Percentiles rank a stretch among this genome's conserved stretches.
Conservation (phyloP, 2,329 filamentous ascomycete species). For the Botrytis hyacinthi region DNA sequence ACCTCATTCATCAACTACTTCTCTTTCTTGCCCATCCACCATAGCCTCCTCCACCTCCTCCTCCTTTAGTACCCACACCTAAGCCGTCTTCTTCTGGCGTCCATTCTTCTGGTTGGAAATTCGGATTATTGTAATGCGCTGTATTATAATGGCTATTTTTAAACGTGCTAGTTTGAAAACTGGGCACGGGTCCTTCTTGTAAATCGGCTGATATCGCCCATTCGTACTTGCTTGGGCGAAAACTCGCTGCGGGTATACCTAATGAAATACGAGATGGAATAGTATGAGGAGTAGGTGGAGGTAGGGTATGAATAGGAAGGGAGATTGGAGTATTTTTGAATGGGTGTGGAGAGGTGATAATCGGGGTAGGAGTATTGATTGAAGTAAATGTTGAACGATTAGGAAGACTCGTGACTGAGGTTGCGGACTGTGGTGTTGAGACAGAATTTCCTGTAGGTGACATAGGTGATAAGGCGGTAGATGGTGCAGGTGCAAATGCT, state of each 20-base stretch:
- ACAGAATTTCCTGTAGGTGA: slow-evolving; percentile 32
- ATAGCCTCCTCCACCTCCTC: slow-evolving; percentile 3
- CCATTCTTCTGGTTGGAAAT: slow-evolving; percentile 57
- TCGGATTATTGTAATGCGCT: slow-evolving; percentile 65
- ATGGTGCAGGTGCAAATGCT: slow-evolving; percentile 32
- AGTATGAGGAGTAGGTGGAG: slow-evolving; percentile 29
- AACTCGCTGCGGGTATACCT: slow-evolving; percentile 25
- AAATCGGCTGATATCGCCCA: slow-evolving; percentile 36
- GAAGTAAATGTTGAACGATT: slow-evolving; percentile 24
- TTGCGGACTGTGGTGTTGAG: slow-evolving; percentile 21
- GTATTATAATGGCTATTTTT: slow-evolving; percentile 66
- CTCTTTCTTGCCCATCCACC: slow-evolving; percentile 20
- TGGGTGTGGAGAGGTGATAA: slow-evolving; percentile 17
- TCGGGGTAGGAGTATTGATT: slow-evolving; percentile 19
- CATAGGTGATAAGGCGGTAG: slow-evolving; percentile 34
- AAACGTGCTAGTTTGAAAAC: slow-evolving; percentile 53
- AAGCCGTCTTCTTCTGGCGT: slow-evolving; percentile 38
- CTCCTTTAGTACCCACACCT: neutral
- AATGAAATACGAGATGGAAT: slow-evolving; percentile 25
- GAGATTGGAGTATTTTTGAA: slow-evolving; percentile 16
- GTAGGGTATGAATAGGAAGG: slow-evolving; percentile 25
- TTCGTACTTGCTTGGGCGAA: slow-evolving; percentile 39
- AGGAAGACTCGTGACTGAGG: slow-evolving; percentile 17
- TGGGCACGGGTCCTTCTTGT: slow-evolving; percentile 33
- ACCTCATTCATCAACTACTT: neutral